phyloP scores from a whole-genome alignment of 2,329 filamentous ascomycete genomes.

The Colletotrichum chlorophyti region DNA sequence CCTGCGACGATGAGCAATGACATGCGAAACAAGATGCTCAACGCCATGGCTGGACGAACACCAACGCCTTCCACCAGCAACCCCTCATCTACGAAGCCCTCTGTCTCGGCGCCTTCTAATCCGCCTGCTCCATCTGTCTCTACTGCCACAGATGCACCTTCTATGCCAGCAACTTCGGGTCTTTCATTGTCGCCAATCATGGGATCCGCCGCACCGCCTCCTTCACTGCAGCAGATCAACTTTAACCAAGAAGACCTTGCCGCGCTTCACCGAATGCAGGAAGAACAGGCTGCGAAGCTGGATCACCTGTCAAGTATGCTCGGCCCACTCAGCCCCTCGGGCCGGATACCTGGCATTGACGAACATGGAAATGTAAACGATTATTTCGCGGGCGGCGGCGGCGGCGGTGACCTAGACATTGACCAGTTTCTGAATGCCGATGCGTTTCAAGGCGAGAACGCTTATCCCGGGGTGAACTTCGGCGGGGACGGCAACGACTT shows the following conservation, averaged over 20 bases:
- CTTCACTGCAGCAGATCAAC: slow-evolving; percentile 66
- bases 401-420: slow-evolving; percentile 51
- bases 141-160: slow-evolving; percentile 16
- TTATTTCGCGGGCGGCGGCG: too few species aligned
- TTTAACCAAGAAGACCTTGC: slow-evolving; percentile 80
- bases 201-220: slow-evolving; percentile 51
- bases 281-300: slow-evolving; percentile 79
- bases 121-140: slow-evolving; percentile 29
- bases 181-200: slow-evolving; percentile 58
- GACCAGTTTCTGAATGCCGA: slow-evolving; percentile 55
- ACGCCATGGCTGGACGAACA: slow-evolving; percentile 61
- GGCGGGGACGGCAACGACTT: slow-evolving; percentile 54
- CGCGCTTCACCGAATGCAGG: slow-evolving; percentile 78
- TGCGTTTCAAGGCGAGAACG: slow-evolving; percentile 50
- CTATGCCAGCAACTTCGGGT: slow-evolving; percentile 32
- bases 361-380: slow-evolving; percentile 41
- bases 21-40: slow-evolving; percentile 64
- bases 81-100: slow-evolving; percentile 29
- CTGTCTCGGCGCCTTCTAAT: slow-evolving; percentile 25
- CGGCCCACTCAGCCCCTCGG: slow-evolving; percentile 81
- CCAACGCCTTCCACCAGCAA: slow-evolving; percentile 34
- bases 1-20: slow-evolving; percentile 62
- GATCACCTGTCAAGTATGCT: slow-evolving; percentile 77
- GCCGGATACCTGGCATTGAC: slow-evolving; percentile 75
- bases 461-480: slow-evolving; percentile 48